Evolutionary conservation across 176 grass and related monocot species (phyloP), one percentile per base, ranked within the genome.

Genomic region (Musa troglodytarum): DNA sequence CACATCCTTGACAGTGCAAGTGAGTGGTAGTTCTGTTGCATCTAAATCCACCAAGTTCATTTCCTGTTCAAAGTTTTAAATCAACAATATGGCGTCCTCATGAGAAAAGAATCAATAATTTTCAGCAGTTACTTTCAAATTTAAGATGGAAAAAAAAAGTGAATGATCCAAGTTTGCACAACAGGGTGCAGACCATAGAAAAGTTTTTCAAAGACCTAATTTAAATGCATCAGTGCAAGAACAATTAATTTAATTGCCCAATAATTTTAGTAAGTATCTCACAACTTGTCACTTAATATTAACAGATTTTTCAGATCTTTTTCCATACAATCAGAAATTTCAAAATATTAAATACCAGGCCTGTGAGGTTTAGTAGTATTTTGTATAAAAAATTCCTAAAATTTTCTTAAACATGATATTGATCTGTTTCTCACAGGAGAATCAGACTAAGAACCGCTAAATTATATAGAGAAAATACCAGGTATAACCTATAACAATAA

Each of bases 41-140:
- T 87, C 88, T 87, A 84, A 89, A 99, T 77, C 95, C 95, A 91
- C 74, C 73, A 86, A 94, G 78, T 84, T 92, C 88, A 62, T 49
- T 81, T 9, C 86, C 95, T 99, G 82, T 12, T 75, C 79, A 76
- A 85, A 73, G 64, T 63, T 84, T 77, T 54, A 56, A 76, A n/a
- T 82, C 61, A 86, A 71, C 17, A 67, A 82, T 65, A 79, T 57
- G 49, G 16, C 24, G 49, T 70, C 1, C 50, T n/a, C 26, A 20
- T 70, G 11, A 9, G 50, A 50, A 50, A 28, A 50, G 51, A 70
- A 51, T n/a, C 43, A 68, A 68, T 22, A 68, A 15, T 68, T 65
- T 22, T 34, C 9, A 50, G n/a, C 13, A 61, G 1, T 4, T 43
- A 61, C n/a, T 61, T 7, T n/a, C 57, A 61, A 61, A n/a, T 21